A percentile compares a stretch with the other conserved stretches of the same genome.
Evolutionary conservation across 495 filamentous ascomycete genomes (phyloP).

Genomic region (Mycothermus thermophilus): DNA sequence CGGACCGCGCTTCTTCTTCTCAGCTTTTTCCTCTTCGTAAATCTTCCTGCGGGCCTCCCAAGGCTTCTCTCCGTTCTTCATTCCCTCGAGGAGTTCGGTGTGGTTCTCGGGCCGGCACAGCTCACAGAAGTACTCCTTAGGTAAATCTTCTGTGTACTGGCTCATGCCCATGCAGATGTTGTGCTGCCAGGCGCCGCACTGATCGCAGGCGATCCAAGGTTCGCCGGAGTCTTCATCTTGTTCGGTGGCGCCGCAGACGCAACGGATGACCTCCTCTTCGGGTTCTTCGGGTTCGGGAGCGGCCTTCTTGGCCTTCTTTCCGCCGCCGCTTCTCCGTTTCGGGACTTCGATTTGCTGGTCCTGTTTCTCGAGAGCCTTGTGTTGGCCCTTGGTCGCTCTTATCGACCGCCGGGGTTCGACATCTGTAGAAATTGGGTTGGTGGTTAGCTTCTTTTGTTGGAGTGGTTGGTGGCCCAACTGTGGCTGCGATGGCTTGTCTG

Average conservation of each 20-base stretch:
- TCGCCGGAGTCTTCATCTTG: conserved; percentile 70
- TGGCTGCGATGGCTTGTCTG: no score
- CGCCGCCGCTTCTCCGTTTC: conserved; percentile 42
- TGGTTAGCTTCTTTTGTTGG: conserved; percentile 12
- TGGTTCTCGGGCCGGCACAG: conserved; percentile 75
- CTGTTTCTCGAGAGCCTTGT: conserved; percentile 68
- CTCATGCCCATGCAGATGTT: conserved; percentile 86
- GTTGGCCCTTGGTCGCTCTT: conserved; percentile 88
- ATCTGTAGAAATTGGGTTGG: conserved; percentile 13
- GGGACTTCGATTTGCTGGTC: conserved; percentile 46
- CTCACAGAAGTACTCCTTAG: conserved; percentile 78
- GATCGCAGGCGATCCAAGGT: conserved; percentile 85
- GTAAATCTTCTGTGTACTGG: conserved; percentile 58
- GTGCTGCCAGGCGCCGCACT: conserved; percentile 88
- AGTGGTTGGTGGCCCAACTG: background rate
- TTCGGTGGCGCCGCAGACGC: conserved; percentile 78
- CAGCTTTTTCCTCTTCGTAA: conserved; percentile 31
- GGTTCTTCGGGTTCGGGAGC: conserved; percentile 47
- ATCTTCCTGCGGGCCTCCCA: conserved; percentile 58
- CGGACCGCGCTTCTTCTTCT: conserved; percentile 34
- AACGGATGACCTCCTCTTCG: conserved; percentile 61
- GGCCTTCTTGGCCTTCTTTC: conserved; percentile 40
- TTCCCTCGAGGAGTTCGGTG: conserved; percentile 54
- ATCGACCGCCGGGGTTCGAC: conserved; percentile 88
- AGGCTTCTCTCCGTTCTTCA: conserved; percentile 65